A percentile compares a stretch with the other conserved stretches of the same genome.
phyloP scores from a whole-genome alignment of 371 early-diverging fungal genomes.

The Lichtheimia ornata region DNA sequence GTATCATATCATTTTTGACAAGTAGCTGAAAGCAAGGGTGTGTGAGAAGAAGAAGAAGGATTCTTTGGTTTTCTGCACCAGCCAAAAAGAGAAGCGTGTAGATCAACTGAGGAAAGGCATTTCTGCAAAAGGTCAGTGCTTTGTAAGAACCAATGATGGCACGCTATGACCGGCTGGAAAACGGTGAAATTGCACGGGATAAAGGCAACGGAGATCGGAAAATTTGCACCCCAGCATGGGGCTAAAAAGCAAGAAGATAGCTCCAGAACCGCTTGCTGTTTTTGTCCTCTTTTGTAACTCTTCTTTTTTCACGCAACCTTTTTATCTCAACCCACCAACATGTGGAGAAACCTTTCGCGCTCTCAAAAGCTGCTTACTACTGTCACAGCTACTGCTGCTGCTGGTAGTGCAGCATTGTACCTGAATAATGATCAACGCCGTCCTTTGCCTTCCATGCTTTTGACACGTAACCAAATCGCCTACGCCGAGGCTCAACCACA shows the following conservation, averaged over 20 bases:
- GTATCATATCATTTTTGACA: too few relatives aligned
- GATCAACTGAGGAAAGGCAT: too few relatives aligned
- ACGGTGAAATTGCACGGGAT: conserved; percentile 2
- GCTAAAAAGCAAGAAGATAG: background rate
- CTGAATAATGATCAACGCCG: conserved; percentile 27
- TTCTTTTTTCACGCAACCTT: background rate
- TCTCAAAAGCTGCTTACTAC: conserved; percentile 36
- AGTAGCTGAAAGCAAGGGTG: too few relatives aligned
- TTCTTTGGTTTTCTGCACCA: too few relatives aligned
- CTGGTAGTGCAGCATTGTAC: conserved; percentile 33
- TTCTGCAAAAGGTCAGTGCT: too few relatives aligned
- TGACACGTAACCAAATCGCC: conserved; percentile 33
- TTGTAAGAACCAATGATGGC: too few relatives aligned
- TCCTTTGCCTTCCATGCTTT: conserved; percentile 12
- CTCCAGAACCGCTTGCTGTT: conserved; percentile 1
- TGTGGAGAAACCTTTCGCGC: conserved; percentile 50
- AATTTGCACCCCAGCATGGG: conserved; percentile 1
- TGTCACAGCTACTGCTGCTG: conserved; percentile 31
- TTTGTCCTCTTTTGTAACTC: background rate
- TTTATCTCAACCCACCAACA: conserved; percentile 13
- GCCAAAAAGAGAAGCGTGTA: too few relatives aligned
- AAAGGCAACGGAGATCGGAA: background rate
- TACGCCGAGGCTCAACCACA: conserved; percentile 38
- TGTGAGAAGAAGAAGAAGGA: too few relatives aligned
- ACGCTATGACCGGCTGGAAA: conserved; percentile 1